phyloP scores from a whole-genome alignment of 257 asterid genomes.

The Thymus mandschuricus region DNA sequence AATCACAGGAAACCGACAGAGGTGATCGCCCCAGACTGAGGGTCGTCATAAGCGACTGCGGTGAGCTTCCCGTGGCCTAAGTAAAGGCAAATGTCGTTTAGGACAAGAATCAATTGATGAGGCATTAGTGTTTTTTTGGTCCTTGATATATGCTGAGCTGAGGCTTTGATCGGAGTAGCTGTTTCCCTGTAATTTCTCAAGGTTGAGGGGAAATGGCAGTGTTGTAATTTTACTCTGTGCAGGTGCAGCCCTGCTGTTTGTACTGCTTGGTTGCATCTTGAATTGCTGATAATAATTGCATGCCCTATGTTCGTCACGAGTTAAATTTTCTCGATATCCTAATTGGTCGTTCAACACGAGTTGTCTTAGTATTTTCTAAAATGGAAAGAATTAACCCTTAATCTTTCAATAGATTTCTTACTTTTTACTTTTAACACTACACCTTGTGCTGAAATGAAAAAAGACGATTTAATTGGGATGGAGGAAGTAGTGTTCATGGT shows the following conservation, averaged over 20 bases:
- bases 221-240: constrained; percentile 15
- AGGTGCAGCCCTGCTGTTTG: neutral
- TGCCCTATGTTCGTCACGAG: no score
- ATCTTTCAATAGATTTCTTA: no score
- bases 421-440: no score
- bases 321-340: no score
- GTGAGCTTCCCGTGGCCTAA: constrained; percentile 81
- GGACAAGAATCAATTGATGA: constrained; percentile 13
- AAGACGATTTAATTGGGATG: no score
- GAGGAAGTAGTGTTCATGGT: no score
- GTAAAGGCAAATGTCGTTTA: neutral
- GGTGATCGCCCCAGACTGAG: constrained; percentile 87
- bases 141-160: constrained; percentile 9
- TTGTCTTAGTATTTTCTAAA: no score
- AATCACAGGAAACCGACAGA: constrained; percentile 85
- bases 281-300: neutral
- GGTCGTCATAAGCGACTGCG: constrained; percentile 87
- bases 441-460: no score
- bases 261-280: constrained; percentile 9
- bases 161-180: constrained; percentile 34
- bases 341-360: no score
- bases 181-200: constrained; percentile 31
- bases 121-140: constrained; percentile 26
- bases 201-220: constrained; percentile 26
- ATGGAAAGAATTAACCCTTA: no score